A percentile compares a stretch with the other conserved stretches of the same genome.
phyloP scores from a whole-genome alignment of 805 yeast genomes.

The Lachancea dasiensis region DNA sequence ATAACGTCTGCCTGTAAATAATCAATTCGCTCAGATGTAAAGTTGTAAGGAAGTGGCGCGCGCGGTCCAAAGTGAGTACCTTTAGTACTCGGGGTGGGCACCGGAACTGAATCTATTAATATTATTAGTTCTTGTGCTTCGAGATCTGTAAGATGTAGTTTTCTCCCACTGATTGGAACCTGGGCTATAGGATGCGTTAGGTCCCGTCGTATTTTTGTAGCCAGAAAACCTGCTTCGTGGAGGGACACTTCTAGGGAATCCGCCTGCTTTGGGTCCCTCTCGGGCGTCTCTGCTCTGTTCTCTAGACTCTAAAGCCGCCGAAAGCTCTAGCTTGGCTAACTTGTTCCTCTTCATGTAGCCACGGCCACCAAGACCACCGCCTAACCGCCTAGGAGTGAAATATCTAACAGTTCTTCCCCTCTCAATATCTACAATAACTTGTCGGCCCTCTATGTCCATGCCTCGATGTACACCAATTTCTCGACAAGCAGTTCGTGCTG shows the following conservation, averaged over 20 bases:
- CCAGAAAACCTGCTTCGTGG: slow-evolving; percentile 7
- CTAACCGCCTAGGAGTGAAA: slow-evolving; percentile 72
- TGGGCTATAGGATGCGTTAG: not conserved
- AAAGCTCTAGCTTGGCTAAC: slow-evolving; percentile 3
- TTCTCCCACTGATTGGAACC: not conserved
- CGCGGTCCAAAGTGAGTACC: no score
- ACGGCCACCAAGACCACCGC: slow-evolving; percentile 93
- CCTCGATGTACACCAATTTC: slow-evolving; percentile 46
- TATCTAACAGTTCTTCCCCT: slow-evolving; percentile 58
- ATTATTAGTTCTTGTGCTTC: slow-evolving; percentile 1
- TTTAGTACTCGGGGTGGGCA: no score
- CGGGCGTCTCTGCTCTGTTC: slow-evolving; percentile 1
- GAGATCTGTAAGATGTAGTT: not conserved
- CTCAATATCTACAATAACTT: slow-evolving; percentile 64
- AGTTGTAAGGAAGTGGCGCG: no score
- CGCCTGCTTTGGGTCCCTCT: not conserved
- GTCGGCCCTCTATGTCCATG: slow-evolving; percentile 44
- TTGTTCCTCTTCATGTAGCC: slow-evolving; percentile 42
- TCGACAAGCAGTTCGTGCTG: slow-evolving; percentile 56
- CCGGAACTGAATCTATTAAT: not conserved
- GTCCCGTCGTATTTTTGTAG: not conserved
- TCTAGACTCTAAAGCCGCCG: no score
- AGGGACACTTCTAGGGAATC: not conserved
- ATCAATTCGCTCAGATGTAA: no score
- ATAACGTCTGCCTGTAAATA: no score